Percentiles rank a stretch among this genome's conserved stretches.
Evolutionary conservation across 1,284 basidiomycete species (phyloP).

Genomic region (Cryptococcus neoformans): DNA sequence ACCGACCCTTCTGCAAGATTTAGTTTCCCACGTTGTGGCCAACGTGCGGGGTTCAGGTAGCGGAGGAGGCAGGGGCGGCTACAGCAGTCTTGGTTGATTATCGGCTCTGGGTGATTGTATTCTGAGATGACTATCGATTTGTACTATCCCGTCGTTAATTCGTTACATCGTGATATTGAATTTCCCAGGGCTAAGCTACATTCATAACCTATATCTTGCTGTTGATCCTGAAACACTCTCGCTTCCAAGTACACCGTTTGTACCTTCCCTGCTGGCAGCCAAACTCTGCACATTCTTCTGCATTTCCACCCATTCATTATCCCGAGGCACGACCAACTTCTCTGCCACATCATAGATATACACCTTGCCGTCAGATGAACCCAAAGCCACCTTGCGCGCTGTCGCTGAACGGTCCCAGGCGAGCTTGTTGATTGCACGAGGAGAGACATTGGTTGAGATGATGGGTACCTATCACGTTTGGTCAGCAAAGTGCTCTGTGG

Average conservation of each 20-base stretch:
- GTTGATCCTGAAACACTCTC: not conserved
- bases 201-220: not conserved
- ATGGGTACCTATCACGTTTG: slow-evolving; percentile 33
- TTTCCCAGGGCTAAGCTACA: not conserved
- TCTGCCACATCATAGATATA: slow-evolving; percentile 96
- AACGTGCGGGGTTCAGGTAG: slow-evolving; percentile 29
- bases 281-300: slow-evolving; percentile 64
- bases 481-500: not conserved
- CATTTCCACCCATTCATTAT: slow-evolving; percentile 84
- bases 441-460: slow-evolving; percentile 50
- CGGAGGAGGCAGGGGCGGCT: slow-evolving; percentile 35
- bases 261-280: slow-evolving; percentile 6
- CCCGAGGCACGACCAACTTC: slow-evolving; percentile 67
- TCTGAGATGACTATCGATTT: not conserved
- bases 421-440: slow-evolving; percentile 88
- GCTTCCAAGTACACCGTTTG: not conserved
- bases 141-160: not conserved
- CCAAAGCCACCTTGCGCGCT: slow-evolving; percentile 71
- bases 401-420: slow-evolving; percentile 82
- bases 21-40: slow-evolving; percentile 39
- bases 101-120: not conserved
- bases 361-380: slow-evolving; percentile 85
- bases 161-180: not conserved
- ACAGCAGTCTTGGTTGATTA: slow-evolving; percentile 35
- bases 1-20: slow-evolving; percentile 39